A percentile compares a stretch with the other conserved stretches of the same genome.
Conservation (phyloP, 169 alveolate species). For the Cryptosporidium xiaoi region DNA sequence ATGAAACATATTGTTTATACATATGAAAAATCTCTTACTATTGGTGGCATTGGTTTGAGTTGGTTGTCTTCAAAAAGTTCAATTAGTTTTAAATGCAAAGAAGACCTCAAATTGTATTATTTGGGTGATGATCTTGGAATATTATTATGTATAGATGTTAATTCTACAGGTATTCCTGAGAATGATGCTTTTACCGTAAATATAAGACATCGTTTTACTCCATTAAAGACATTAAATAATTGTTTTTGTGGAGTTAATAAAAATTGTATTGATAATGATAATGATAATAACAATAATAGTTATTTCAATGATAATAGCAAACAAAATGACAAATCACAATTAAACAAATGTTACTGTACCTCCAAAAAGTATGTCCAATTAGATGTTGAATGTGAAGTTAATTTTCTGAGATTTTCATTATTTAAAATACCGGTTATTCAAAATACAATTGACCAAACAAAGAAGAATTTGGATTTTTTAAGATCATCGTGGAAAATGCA, state of each 20-base stretch:
- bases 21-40: constrained; percentile 45
- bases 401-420: constrained; percentile 47
- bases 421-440: constrained; percentile 56
- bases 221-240: constrained; percentile 6
- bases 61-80: constrained; percentile 29
- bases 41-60: constrained; percentile 48
- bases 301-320: too few species aligned
- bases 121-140: constrained; percentile 55
- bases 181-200: constrained; percentile 59
- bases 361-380: constrained; percentile 41
- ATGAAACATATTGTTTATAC: constrained; percentile 36
- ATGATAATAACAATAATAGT: too few species aligned
- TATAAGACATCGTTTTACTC: constrained; percentile 64
- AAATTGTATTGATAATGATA: not conserved
- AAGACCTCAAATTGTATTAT: constrained; percentile 44
- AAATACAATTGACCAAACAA: constrained; percentile 59
- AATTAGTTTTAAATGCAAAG: constrained; percentile 21
- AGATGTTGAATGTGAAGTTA: constrained; percentile 67
- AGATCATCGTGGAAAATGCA: constrained; percentile 64
- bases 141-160: constrained; percentile 43
- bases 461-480: constrained; percentile 22
- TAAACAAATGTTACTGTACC: not conserved
- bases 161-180: constrained; percentile 71
- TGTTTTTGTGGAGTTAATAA: not conserved
- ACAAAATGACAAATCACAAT: too few species aligned